phyloP scores from a whole-genome alignment of 2,329 filamentous ascomycete species.

The Monosporascus sp. region DNA sequence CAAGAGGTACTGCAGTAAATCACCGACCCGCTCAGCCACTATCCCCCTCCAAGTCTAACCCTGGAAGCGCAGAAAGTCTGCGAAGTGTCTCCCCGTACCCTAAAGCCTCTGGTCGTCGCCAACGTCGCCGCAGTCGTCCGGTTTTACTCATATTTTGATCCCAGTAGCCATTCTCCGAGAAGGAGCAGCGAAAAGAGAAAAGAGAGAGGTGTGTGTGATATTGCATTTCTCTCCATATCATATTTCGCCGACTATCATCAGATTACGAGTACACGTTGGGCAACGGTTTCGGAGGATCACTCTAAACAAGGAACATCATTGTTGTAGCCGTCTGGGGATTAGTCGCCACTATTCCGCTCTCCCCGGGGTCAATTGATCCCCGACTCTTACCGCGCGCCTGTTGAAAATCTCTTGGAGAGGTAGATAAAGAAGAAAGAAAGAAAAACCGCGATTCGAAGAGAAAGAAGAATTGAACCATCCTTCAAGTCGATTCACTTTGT shows the following conservation, averaged over 20 bases:
- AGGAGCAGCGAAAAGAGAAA: not conserved
- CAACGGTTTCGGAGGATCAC: no score
- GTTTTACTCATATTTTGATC: not conserved
- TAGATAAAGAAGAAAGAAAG: conserved; percentile 11
- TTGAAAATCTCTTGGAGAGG: conserved; percentile 3
- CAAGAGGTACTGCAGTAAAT: not conserved
- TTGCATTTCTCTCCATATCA: no score
- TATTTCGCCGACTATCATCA: no score
- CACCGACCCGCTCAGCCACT: not conserved
- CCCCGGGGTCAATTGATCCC: conserved; percentile 11
- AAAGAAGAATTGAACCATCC: conserved; percentile 7
- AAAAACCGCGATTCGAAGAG: conserved; percentile 1
- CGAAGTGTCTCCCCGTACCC: no score
- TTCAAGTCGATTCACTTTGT: not conserved
- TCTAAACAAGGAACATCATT: no score
- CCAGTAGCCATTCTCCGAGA: not conserved
- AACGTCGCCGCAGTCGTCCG: not conserved
- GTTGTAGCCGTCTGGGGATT: not conserved
- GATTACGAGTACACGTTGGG: no score
- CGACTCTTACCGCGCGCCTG: conserved; percentile 6
- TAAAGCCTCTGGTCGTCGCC: not conserved
- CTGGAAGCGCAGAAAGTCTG: not conserved
- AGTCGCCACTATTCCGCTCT: conserved; percentile 5
- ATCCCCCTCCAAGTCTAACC: not conserved
- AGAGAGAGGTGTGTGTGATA: no score